These are phyloP conservation scores for Barnettozyma californica DNA, from an alignment of 805 yeast species.

Conservation along the genomic window DNA sequence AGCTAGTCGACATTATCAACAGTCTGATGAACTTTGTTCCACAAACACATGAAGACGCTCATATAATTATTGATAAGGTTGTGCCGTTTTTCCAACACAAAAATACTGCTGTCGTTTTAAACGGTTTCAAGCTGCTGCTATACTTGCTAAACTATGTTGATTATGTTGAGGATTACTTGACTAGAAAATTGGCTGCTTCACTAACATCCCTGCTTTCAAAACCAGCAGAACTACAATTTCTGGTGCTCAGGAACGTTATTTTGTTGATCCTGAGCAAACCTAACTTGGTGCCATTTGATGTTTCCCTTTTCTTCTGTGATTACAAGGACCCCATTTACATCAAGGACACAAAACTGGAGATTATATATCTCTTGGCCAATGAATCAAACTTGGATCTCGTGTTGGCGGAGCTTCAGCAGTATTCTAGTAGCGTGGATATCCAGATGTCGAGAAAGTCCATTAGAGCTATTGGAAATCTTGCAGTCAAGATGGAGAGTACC, in stretches of 20 bases:
- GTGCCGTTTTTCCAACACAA: slow-evolving; percentile 74
- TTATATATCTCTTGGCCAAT: slow-evolving; percentile 73
- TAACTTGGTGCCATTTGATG: slow-evolving; percentile 55
- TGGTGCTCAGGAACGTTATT: slow-evolving; percentile 76
- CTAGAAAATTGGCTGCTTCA: slow-evolving; percentile 62
- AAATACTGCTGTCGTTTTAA: slow-evolving; percentile 75
- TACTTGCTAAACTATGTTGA: slow-evolving; percentile 70
- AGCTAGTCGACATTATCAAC: slow-evolving; percentile 60
- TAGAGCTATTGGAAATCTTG: slow-evolving; percentile 84
- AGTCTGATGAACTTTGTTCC: slow-evolving; percentile 70
- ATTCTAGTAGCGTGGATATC: slow-evolving; percentile 81
- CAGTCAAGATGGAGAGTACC: slow-evolving; percentile 63
- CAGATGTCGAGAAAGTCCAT: slow-evolving; percentile 86
- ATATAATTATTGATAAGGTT: slow-evolving; percentile 54
- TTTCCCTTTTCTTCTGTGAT: slow-evolving; percentile 75
- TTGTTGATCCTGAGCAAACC: slow-evolving; percentile 64
- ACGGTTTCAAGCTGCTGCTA: slow-evolving; percentile 64
- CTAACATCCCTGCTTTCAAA: slow-evolving; percentile 64
- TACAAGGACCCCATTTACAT: slow-evolving; percentile 84
- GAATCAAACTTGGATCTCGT: slow-evolving; percentile 55
- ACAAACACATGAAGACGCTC: slow-evolving; percentile 58
- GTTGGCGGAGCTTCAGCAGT: slow-evolving; percentile 72
- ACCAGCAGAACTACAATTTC: slow-evolving; percentile 79
- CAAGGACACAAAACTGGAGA: slow-evolving; percentile 85
- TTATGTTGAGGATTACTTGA: slow-evolving; percentile 48